Base-by-base conservation (phyloP, 352 stramenopile species). In the Phytopythium cucurbitacearum region DNA sequence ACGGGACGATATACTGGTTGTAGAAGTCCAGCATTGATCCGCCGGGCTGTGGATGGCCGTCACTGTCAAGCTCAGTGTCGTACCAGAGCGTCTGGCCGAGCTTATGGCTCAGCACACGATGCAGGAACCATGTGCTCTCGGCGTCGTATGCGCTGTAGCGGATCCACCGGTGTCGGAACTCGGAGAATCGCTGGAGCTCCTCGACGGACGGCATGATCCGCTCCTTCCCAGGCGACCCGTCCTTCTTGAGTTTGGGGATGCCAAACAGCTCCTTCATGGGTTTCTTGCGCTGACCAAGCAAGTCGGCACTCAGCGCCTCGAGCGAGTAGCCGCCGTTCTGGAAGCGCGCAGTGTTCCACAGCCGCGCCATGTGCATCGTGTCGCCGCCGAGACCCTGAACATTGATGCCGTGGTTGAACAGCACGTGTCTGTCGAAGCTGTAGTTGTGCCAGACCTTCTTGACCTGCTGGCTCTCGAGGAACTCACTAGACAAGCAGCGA, bases 401-500 rank as follows among this genome's bases (percentile, higher is more conserved):
- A 59, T 98, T 67, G 62, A 99, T 98, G 13, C 83, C 92, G 56
- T 98, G 85, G 71, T 99, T 99, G 65, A 81, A 94, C 53, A 99
- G 80, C 43, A 99, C 95, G 71, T 99, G 97, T 40, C 96, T 81
- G 85, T 99, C 97, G 70, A 99, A 99, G 36, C 94, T 97, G 75
- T 99, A 99, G 73, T 99, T 99, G 74, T 99, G 97, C 95, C 96
- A 99, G 9, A 99, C 87, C 69, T 98, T 99, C 35, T 94, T 78
- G 48, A 91, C 82, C 21, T 66, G 56, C 21, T 72, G 63, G 65
- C 94, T 89, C 65, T 99, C 94, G 12, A 99, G 81, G 63, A 97
- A 99, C 7, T 80, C 69, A 44, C 93, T 95, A 55, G 97, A 96
- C 49, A 91, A 66, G 40, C 88, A 40, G 28, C 10, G 35, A 35